Evolutionary conservation across 176 grass and related monocot species (phyloP).

Genomic region (Poa annua): DNA sequence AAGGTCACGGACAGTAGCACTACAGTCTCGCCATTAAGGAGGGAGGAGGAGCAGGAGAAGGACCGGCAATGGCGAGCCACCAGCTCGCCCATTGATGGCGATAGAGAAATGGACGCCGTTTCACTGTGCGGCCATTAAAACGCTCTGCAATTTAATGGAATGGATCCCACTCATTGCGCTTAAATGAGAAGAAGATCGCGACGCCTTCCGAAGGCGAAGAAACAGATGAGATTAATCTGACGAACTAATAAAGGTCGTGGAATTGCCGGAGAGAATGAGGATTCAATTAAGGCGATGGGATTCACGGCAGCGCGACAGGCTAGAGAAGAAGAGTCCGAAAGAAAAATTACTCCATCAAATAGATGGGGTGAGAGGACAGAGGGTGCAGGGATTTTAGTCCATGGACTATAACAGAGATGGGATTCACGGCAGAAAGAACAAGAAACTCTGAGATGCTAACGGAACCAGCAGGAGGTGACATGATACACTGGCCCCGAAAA

Average conservation of each 20-base stretch:
- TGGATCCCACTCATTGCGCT: slow-evolving; percentile 41
- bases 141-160: slow-evolving; percentile 14
- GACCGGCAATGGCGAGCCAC: slow-evolving; percentile 28
- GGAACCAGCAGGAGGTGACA: slow-evolving; percentile 47
- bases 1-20: background rate
- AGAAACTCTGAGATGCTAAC: slow-evolving; percentile 8
- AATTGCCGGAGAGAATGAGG: slow-evolving; percentile 17
- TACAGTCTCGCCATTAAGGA: slow-evolving; percentile 43
- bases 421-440: background rate
- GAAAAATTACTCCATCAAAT: slow-evolving; percentile 41
- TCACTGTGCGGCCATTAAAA: slow-evolving; percentile 38
- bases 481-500: background rate
- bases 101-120: slow-evolving; percentile 45
- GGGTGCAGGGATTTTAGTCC: slow-evolving; percentile 24
- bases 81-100: slow-evolving; percentile 35
- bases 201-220: slow-evolving; percentile 6
- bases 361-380: background rate
- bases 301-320: slow-evolving; percentile 25
- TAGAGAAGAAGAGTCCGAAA: background rate
- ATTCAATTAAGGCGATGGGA: slow-evolving; percentile 2
- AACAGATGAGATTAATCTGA: background rate
- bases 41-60: background rate
- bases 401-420: background rate
- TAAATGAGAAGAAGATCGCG: slow-evolving; percentile 37
- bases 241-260: background rate